phyloP scores from a whole-genome alignment of 306 rosid genomes.

The Alnus rubra region DNA sequence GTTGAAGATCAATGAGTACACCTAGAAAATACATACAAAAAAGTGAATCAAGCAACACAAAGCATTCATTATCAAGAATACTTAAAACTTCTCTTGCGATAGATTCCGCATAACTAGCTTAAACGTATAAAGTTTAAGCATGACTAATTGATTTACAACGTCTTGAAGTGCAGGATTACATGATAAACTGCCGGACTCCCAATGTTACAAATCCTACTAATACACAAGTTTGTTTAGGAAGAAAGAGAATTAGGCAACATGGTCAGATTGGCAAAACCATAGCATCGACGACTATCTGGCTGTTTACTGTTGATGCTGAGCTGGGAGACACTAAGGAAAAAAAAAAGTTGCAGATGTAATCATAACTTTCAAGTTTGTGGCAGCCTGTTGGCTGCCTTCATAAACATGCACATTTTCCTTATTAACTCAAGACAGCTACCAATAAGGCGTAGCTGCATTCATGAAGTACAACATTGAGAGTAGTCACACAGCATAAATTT shows the following conservation, averaged over 20 bases:
- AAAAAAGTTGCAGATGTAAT: not conserved
- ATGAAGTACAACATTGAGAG: not conserved
- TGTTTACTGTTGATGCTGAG: not conserved
- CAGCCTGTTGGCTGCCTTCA: conserved; percentile 3
- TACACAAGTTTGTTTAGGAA: not conserved
- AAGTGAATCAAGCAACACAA: not conserved
- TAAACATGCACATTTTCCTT: not conserved
- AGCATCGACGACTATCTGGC: not conserved
- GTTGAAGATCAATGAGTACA: conserved; percentile 17
- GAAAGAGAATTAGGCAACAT: conserved; percentile 11
- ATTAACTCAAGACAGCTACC: not conserved
- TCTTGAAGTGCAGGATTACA: not conserved
- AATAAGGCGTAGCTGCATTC: not conserved
- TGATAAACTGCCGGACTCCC: not conserved
- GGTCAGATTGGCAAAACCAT: conserved; percentile 2
- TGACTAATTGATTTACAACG: not conserved
- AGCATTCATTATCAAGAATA: not conserved
- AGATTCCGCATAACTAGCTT: not conserved
- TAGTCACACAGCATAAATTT: no score
- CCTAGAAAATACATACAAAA: not conserved
- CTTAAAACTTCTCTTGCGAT: not conserved
- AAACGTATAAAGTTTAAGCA: not conserved
- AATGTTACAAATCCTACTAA: not conserved
- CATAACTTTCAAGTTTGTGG: not conserved
- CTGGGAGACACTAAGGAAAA: not conserved